Evolutionary conservation across 257 asterid genomes (phyloP), one percentile per base, ranked within the genome.

Genomic region (Nicotiana noctiflora): DNA sequence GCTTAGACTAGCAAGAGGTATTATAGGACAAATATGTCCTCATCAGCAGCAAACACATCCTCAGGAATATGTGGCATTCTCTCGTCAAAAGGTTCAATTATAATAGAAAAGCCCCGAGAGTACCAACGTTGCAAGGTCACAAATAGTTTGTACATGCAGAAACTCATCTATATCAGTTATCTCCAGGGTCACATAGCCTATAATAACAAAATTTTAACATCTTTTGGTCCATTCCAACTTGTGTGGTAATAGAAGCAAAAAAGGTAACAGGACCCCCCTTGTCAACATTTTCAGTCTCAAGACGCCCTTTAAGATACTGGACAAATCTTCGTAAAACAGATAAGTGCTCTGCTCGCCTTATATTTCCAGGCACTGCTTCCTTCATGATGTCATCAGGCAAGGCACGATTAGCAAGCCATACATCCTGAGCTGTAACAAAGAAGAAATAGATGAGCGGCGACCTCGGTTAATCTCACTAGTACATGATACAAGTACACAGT

Each of bases 51-150:
- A 55, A 23, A 67, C 62, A 57, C 83, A 81, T 14, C 93, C 99
- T 96, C 99, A 44, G 98, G 98, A 81, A 91, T 92, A 81, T 93
- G 97, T 21, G 98, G 97, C 99, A 96, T 96, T 83, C 99, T 90
- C 84, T 96, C 99, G 76, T 96, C 99, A 83, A 84, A 88, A 76
- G 99, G 97, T 81, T 93, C 99, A 59, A 96, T 93, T 63, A 92
- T 96, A 80, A 96, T 90, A 31, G 99, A 96, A 88, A 96, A 96
- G 77, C 99, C 99, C 64, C 97, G 90, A 62, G 92, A 67, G 79
- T 95, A 96, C 95, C 52, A 96, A 93, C 17, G 99, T 94, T 55
- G 98, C 99, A 88, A 96, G 88, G 90, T 96, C 97, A 53, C 99
- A 93, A 80, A 96, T 90, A 6, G 99, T 80, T 88, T 96, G 99